phyloP scores from a whole-genome alignment of 202 grass and related monocot genomes.

The Panicum virgatum region DNA sequence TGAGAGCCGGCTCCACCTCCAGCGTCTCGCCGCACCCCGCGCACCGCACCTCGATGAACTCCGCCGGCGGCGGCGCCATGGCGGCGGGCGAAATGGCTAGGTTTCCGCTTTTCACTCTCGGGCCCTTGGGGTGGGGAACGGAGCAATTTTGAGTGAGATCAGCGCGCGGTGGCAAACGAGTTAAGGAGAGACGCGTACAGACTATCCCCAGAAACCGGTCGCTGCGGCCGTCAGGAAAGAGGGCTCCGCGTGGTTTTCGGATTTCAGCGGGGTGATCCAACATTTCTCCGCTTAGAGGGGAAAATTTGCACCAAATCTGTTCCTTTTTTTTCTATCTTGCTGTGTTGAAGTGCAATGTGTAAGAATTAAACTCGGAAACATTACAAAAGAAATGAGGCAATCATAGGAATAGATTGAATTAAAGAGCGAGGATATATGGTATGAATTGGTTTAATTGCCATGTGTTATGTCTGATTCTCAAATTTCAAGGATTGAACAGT shows the following conservation, averaged over 20 bases:
- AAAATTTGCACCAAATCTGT: background rate
- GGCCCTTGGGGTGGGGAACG: conserved; percentile 28
- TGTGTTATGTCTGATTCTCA: no score
- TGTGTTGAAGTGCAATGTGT: no score
- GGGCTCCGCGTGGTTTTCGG: background rate
- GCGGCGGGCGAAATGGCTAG: background rate
- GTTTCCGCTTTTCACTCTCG: conserved; percentile 1
- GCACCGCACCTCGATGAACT: conserved; percentile 46
- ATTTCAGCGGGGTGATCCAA: background rate
- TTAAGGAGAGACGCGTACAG: background rate
- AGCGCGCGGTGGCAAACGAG: background rate
- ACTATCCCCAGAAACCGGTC: background rate
- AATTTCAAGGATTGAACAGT: no score
- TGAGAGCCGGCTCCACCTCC: conserved; percentile 63
- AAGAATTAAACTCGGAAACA: no score
- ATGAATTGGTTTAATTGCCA: no score
- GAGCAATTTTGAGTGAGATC: background rate
- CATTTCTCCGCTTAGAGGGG: background rate
- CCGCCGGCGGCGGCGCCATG: conserved; percentile 20
- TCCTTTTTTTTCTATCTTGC: background rate
- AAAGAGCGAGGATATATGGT: no score
- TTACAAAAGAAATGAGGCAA: no score
- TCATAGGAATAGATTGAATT: no score
- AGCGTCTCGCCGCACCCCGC: conserved; percentile 57
- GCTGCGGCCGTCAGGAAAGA: conserved; percentile 17